Percentiles rank a stretch among this genome's conserved stretches.
These are phyloP conservation scores for Cyberlindnera galapagoensis DNA, from an alignment of 805 yeast genomes.

Conservation along the genomic window DNA sequence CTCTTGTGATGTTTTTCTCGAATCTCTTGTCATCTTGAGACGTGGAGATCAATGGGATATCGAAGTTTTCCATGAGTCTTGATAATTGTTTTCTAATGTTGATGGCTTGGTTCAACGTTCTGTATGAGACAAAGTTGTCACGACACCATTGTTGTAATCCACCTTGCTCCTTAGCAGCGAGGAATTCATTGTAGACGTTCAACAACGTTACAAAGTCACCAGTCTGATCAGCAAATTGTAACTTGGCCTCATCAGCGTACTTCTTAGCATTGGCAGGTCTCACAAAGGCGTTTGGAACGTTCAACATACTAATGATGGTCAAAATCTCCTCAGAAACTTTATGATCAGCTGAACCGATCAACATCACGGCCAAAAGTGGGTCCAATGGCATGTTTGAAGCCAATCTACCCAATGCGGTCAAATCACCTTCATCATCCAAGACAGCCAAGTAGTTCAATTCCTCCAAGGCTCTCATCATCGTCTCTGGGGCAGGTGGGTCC, in stretches of 20 bases:
- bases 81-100: conserved; percentile 80
- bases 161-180: conserved; percentile 62
- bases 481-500: conserved; percentile 99
- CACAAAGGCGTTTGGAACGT: conserved; percentile 91
- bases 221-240: conserved; percentile 82
- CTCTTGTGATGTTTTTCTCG: conserved; percentile 76
- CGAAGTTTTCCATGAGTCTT: conserved; percentile 76
- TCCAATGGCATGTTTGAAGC: conserved; percentile 94
- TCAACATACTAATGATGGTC: conserved; percentile 81
- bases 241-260: conserved; percentile 87
- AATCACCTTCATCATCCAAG: conserved; percentile 84
- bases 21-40: conserved; percentile 61
- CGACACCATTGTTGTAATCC: conserved; percentile 85
- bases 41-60: conserved; percentile 64
- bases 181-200: conserved; percentile 82
- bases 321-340: conserved; percentile 85
- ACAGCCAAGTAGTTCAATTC: conserved; percentile 88
- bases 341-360: conserved; percentile 81
- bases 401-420: conserved; percentile 82
- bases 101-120: conserved; percentile 82
- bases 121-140: conserved; percentile 75
- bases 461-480: conserved; percentile 98
- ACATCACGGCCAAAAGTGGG: conserved; percentile 90
- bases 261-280: conserved; percentile 85
- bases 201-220: conserved; percentile 92